Evolutionary conservation across 1,139 yeast genomes (phyloP), one percentile per base, ranked within the genome.

Genomic region (Candida sp.): DNA sequence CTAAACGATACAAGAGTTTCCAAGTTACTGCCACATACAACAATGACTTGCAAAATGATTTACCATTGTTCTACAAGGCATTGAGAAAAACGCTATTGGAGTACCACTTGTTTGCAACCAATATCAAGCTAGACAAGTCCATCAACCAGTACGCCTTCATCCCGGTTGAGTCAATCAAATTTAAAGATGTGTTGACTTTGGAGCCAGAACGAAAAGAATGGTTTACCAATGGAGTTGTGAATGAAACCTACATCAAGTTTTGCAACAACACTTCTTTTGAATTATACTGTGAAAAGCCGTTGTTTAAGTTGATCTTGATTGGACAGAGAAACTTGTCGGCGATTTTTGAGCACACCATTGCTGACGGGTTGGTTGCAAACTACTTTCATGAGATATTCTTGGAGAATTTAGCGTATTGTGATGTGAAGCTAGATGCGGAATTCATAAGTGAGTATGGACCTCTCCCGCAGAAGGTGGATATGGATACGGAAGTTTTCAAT

Each of bases 311-410:
- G 48, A 47, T 72, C n/a, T 44, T 70, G 26, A 55, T 68, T 11
- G 73, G 69, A 1, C 50, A 58, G 0, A 47, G 52, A 27, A 56
- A 66, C n/a, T 54, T 76, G 34, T 60, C 69, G 5, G 70, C 59
- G 2, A 65, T 66, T 0, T 67, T 74, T 38, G 81, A 77, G 46
- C 82, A 77, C 54, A 68, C 80, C 1, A 65, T 75, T 30, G 70
- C 68, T 11, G 82, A 77, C 58, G 82, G 81, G 0, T 61, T 75
- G 5, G 77, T 70, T n/a, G 80, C 73, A 0, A 63, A 62, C 37
- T 63, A 65, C 44, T 70, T 77, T 58, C 80, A 76, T 53, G 75
- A 75, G 57, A 62, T 67, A 9, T 66, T 77, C 28, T 56, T 74
- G 23, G 65, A 68, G 23, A 68, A 67, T 46, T 58, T 73, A 51